Base-by-base conservation (phyloP, 1,139 yeast species). In the Diutina siamensis region DNA sequence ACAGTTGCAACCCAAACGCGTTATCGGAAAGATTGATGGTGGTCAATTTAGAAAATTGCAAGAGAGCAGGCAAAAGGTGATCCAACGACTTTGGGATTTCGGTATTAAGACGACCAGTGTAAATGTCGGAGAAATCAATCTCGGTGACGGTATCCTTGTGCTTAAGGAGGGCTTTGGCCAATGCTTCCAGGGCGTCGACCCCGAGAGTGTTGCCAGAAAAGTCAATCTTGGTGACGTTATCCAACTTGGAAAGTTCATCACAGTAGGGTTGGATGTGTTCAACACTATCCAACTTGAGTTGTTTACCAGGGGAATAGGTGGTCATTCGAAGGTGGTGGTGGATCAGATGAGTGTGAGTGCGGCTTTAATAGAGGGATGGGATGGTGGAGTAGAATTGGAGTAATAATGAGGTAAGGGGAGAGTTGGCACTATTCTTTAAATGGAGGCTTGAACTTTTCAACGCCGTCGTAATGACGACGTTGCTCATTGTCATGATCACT, bases 1-100 rank as follows among this genome's bases (percentile, higher is more conserved):
- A 87, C 31, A 97, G 85, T 60, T 94, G 95, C 59, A 92, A 81
- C 9, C 98, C 98, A 61, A 92, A 84, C 1, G 98, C 98, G 61
- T 92, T 92, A 63, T 92, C 98, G 57, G 95, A 83, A 52, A 94
- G 72, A 62, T 92, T 84, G 50, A 33, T 12, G 42, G 88, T 78
- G 52, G 74, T 75, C 55, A 89, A 73, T 35, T 82, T 72, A 47
- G 81, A 76, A 54, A 86, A 81, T 53, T 76, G 64, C 55, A 85
- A 68, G 46, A 92, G 71, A 1, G 86, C 83, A 20, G 89, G 85
- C 52, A 89, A 74, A 50, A 92, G 68, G 53, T 72, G 71, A 48
- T 76, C 76, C 59, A 92, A 73, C 7, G 95, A 81, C 53, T 78
- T 76, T 25, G 97, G 98, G 53, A 94, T 94, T 64, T 92, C 98